Conservation (phyloP, 768 basidiomycete genomes). For the Pisolithus marmoratus region DNA sequence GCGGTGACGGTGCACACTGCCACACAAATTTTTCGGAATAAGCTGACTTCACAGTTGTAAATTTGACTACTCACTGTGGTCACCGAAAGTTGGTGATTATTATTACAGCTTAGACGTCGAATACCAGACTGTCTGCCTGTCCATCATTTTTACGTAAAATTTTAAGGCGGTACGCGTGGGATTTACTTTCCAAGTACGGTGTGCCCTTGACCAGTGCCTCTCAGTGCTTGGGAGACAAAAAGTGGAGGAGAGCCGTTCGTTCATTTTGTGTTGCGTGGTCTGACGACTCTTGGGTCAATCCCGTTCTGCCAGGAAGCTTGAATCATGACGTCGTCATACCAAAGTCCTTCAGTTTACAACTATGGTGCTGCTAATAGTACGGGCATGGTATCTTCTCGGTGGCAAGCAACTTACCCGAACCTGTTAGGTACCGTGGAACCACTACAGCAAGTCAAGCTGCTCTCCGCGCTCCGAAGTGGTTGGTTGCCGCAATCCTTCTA, state of each 20-base stretch:
- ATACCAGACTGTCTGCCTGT: too few species aligned
- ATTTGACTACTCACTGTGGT: too few species aligned
- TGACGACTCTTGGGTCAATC: too few species aligned
- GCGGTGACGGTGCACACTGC: too few species aligned
- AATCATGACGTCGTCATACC: constrained; percentile 15
- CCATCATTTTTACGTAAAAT: too few species aligned
- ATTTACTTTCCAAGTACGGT: background rate
- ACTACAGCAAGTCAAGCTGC: constrained; percentile 58
- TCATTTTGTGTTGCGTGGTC: too few species aligned
- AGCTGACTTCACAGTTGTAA: too few species aligned
- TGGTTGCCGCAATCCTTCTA: constrained; percentile 11
- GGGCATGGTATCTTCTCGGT: background rate
- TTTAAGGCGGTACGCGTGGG: background rate
- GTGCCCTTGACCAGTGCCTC: background rate
- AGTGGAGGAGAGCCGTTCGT: too few species aligned
- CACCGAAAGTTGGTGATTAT: too few species aligned
- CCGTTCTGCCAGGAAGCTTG: background rate
- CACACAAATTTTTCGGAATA: too few species aligned
- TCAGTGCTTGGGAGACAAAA: background rate
- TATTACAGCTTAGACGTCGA: too few species aligned
- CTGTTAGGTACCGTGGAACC: constrained; percentile 32
- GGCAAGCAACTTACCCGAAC: constrained; percentile 4
- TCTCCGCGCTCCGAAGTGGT: constrained; percentile 61
- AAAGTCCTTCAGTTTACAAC: constrained; percentile 13
- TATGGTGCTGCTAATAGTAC: constrained; percentile 12